Conservation (phyloP, 805 yeast genomes). For the Myxozyma melibiosi region DNA sequence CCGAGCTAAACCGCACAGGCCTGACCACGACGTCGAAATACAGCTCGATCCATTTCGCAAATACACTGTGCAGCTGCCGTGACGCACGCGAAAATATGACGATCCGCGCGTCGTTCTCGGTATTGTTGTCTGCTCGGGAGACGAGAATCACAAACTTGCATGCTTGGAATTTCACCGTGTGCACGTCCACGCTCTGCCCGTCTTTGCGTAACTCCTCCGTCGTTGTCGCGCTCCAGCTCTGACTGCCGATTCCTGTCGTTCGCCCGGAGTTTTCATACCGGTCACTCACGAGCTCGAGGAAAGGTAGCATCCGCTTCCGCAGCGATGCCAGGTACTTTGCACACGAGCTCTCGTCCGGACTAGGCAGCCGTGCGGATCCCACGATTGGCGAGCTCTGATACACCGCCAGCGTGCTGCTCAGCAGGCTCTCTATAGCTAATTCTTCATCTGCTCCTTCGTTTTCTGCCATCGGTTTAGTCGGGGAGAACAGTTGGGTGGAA, state of each 20-base stretch:
- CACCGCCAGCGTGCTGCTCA: conserved; percentile 8
- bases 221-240: conserved; percentile 3
- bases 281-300: neutral
- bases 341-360: conserved; percentile 3
- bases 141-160: conserved; percentile 15
- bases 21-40: conserved; percentile 16
- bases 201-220: neutral
- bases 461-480: neutral
- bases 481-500: neutral
- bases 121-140: neutral
- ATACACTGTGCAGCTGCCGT: conserved; percentile 9
- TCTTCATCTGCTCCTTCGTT: too few species aligned
- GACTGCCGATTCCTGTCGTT: too few species aligned
- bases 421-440: neutral
- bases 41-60: conserved; percentile 21
- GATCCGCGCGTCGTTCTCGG: neutral
- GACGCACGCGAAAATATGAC: conserved; percentile 15
- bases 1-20: conserved; percentile 1
- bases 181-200: neutral
- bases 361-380: neutral
- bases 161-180: neutral
- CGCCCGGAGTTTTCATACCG: too few species aligned
- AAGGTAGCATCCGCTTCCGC: conserved; percentile 10
- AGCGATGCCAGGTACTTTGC: conserved; percentile 9
- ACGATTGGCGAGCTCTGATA: conserved; percentile 9